Evolutionary conservation across 2,329 filamentous ascomycete species (phyloP).

Genomic region (Botrytis medusae): DNA sequence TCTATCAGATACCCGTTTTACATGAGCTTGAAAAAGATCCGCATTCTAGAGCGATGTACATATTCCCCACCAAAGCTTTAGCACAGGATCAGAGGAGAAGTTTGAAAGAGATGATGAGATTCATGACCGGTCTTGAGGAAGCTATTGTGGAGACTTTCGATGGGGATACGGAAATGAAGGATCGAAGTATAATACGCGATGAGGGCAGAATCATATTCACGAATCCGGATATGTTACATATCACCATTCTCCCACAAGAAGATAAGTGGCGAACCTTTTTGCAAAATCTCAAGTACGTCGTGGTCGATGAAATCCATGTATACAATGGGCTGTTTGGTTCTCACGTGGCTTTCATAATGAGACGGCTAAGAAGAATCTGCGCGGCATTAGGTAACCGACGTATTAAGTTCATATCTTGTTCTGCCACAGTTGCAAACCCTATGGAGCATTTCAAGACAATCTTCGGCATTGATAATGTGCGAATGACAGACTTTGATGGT

Average conservation of each 20-base stretch:
- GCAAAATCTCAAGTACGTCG: conserved; percentile 86
- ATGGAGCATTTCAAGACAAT: conserved; percentile 88
- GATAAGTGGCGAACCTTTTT: conserved; percentile 84
- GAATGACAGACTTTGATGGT: conserved; percentile 84
- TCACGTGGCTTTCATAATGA: conserved; percentile 93
- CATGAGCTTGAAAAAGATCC: conserved; percentile 78
- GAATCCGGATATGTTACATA: conserved; percentile 96
- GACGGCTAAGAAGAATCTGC: conserved; percentile 81
- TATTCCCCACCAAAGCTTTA: conserved; percentile 95
- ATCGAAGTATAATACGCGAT: conserved; percentile 78
- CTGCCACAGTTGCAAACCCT: conserved; percentile 92
- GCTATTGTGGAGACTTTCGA: conserved; percentile 90
- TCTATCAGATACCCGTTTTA: conserved; percentile 92
- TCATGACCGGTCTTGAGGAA: conserved; percentile 74
- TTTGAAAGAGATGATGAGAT: conserved; percentile 78
- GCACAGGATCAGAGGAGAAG: conserved; percentile 93
- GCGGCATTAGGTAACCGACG: conserved; percentile 82
- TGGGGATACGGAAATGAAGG: conserved; percentile 83
- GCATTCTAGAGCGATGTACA: conserved; percentile 86
- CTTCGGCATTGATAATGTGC: conserved; percentile 83
- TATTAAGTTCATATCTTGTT: conserved; percentile 92
- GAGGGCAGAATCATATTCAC: conserved; percentile 93
- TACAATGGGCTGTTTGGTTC: conserved; percentile 95
- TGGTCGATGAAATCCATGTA: conserved; percentile 89
- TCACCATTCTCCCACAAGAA: conserved; percentile 91